Percentiles rank a stretch among this genome's conserved stretches.
Evolutionary conservation across 768 basidiomycete genomes (phyloP).

Genomic region (Nidularia sp.): DNA sequence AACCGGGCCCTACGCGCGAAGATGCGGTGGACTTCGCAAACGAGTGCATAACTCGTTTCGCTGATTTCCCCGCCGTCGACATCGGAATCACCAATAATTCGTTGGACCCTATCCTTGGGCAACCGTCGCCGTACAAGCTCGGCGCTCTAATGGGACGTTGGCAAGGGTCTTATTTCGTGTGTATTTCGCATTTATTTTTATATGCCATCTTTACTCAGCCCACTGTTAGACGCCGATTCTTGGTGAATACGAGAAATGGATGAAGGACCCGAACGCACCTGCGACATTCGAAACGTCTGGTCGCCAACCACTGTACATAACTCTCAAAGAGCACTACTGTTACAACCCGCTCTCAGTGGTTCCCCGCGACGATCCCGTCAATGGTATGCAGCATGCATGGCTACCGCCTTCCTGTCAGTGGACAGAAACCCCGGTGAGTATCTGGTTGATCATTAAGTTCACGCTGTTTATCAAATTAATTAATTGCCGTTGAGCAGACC

Average conservation of each 20-base stretch:
- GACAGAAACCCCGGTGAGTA: conserved; percentile 37
- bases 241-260: conserved; percentile 34
- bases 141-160: conserved; percentile 44
- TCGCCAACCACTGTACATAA: conserved; percentile 44
- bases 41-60: conserved; percentile 37
- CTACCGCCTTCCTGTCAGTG: conserved; percentile 34
- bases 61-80: conserved; percentile 22
- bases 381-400: conserved; percentile 41
- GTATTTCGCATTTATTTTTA: conserved; percentile 6
- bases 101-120: conserved; percentile 10
- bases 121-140: conserved; percentile 30
- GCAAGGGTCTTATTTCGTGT: conserved; percentile 46
- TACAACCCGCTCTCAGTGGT: conserved; percentile 25
- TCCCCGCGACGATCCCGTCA: conserved; percentile 25
- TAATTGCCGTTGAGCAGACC: conserved; percentile 29
- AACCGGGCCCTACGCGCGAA: conserved; percentile 38
- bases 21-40: conserved; percentile 40
- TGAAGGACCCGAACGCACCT: conserved; percentile 24
- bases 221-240: conserved; percentile 30
- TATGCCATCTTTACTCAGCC: conserved; percentile 1
- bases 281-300: conserved; percentile 26
- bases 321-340: conserved; percentile 44
- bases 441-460: not conserved
- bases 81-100: conserved; percentile 12
- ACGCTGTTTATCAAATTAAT: too few relatives aligned